Evolutionary conservation across 148 eudicot species (phyloP).

Genomic region (Nepenthes gracilis): DNA sequence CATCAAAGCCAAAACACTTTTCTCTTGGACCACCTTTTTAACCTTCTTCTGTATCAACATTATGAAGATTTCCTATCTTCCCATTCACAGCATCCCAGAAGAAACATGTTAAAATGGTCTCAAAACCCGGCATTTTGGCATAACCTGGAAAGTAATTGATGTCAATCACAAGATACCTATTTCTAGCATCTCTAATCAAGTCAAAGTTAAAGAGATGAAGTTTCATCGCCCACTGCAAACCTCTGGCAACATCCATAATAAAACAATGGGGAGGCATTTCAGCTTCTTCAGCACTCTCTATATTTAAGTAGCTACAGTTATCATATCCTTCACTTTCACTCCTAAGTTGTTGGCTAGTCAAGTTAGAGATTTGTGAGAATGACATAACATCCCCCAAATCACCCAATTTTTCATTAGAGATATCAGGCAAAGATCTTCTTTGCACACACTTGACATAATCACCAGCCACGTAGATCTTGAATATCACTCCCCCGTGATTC

Average conservation of each 20-base stretch:
- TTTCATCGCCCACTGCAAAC: constrained; percentile 26
- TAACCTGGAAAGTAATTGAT: constrained; percentile 85
- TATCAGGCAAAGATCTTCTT: constrained; percentile 52
- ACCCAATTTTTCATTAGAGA: constrained; percentile 16
- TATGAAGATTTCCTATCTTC: constrained; percentile 1
- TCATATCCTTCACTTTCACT: constrained; percentile 12
- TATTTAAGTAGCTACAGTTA: not conserved
- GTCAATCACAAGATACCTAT: constrained; percentile 49
- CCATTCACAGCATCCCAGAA: constrained; percentile 31
- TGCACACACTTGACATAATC: constrained; percentile 48
- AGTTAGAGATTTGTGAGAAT: constrained; percentile 48
- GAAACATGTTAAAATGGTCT: constrained; percentile 51
- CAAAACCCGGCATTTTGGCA: constrained; percentile 53
- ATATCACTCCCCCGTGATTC: constrained; percentile 65
- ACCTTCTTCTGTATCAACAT: not conserved
- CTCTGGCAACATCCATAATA: constrained; percentile 29
- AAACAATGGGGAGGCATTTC: constrained; percentile 39
- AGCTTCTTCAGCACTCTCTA: constrained; percentile 14
- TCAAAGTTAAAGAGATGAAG: constrained; percentile 75
- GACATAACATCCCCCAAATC: constrained; percentile 16
- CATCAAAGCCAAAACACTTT: not conserved
- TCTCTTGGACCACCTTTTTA: not conserved
- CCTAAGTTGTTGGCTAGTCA: constrained; percentile 7
- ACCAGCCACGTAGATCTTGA: constrained; percentile 74
- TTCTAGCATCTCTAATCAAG: constrained; percentile 47